Conservation (phyloP, 2,329 filamentous ascomycete genomes). For the Exophiala viscosa region DNA sequence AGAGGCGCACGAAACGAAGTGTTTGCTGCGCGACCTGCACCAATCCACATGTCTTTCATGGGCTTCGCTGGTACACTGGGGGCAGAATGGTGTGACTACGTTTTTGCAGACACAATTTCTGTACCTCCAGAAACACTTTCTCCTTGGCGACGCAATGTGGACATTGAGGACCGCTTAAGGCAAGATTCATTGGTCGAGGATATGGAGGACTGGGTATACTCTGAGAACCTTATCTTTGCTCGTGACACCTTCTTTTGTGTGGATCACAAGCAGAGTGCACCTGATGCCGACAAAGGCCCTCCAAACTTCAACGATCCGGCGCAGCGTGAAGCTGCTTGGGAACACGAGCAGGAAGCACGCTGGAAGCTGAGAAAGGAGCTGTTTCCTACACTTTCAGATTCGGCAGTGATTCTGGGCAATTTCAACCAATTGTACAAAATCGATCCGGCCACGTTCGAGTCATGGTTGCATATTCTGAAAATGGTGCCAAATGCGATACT, state of each 20-base stretch:
- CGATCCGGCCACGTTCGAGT: slow-evolving; percentile 92
- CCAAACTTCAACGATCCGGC: slow-evolving; percentile 31
- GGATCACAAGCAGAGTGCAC: slow-evolving; percentile 87
- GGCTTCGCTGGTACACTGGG: slow-evolving; percentile 94
- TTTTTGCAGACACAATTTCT: slow-evolving; percentile 83
- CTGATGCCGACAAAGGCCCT: slow-evolving; percentile 49
- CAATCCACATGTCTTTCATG: slow-evolving; percentile 99
- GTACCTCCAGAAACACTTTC: slow-evolving; percentile 78
- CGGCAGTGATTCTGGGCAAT: slow-evolving; percentile 88
- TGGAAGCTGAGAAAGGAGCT: slow-evolving; percentile 93
- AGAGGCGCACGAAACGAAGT: slow-evolving; percentile 95
- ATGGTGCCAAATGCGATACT: slow-evolving; percentile 81
- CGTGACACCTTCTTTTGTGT: slow-evolving; percentile 97
- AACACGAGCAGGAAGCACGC: slow-evolving; percentile 72
- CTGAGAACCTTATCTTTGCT: slow-evolving; percentile 93
- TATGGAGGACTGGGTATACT: slow-evolving; percentile 83
- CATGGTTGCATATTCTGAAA: slow-evolving; percentile 87
- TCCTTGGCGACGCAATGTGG: slow-evolving; percentile 71
- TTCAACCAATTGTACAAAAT: slow-evolving; percentile 99
- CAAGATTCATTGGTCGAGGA: slow-evolving; percentile 66
- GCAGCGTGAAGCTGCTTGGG: slow-evolving; percentile 70
- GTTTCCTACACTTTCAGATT: slow-evolving; percentile 77
- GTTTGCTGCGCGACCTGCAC: slow-evolving; percentile 88
- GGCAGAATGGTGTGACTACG: slow-evolving; percentile 97
- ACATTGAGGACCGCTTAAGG: slow-evolving; percentile 63